Base-by-base conservation (phyloP, 495 filamentous ascomycete species). In the Amniculicola lignicola region DNA sequence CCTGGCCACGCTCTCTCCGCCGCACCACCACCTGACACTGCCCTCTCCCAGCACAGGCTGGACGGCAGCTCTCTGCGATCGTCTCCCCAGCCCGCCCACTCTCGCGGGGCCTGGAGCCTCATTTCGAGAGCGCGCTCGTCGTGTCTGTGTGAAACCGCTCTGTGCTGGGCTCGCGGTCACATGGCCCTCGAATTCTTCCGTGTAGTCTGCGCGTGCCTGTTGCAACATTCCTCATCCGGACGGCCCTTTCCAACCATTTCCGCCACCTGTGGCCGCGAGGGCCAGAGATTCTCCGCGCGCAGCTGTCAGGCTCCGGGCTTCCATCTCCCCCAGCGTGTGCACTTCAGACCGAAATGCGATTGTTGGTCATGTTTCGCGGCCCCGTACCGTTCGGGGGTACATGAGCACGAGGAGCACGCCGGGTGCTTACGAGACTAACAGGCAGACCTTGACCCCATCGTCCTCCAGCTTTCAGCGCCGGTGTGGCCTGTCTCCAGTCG, bases 151-250 rank as follows among this genome's bases (percentile, higher is more conserved):
- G 50, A 55, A 44, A 57, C 39, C 28, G 54, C 37, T 33, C 59
- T 25, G 31, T 44, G 40, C 28, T 21, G 40, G 16, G 33, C 23
- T 15, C 10, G 40, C 12, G 44, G 45, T 64, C 61, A 64, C 61
- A 64, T 64, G 61, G 42, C 22, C 33, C 36, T 39, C 47, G 51
- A 35, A 38, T 56, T 56, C 53, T 64, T 37, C 49, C 61, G 36
- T 10, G 43, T 15, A 38, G 18, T 40, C 40, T 38, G 23, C 54
- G 59, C 42, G 52, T 46, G n/a, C n/a, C n/a, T 45, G 56, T 64
- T 41, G 51, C 56, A 51, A 57, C 51, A 51, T 60, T 35, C 51
- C 48, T 22, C 45, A 41, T 60, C 60, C 21, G 61, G 61, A 31
- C 59, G 61, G 56, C 49, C 38, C 7, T n/a, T 35, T 7, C 29